These are phyloP conservation scores for Spathaspora gorwiae DNA, from an alignment of 805 yeast species.

Conservation along the genomic window DNA sequence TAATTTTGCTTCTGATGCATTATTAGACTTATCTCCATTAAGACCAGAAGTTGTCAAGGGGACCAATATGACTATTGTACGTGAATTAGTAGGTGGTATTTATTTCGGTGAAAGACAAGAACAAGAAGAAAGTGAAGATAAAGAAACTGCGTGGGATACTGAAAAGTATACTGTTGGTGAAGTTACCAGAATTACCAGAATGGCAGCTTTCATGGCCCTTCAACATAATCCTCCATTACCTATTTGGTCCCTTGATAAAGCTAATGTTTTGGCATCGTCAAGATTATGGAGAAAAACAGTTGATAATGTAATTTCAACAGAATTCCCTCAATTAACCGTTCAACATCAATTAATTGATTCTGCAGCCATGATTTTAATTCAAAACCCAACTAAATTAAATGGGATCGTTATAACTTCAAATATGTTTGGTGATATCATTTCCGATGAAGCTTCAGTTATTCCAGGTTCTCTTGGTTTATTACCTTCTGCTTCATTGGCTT, in stretches of 20 bases:
- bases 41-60: conserved; percentile 82
- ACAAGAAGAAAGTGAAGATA: conserved; percentile 64
- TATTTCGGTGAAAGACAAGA: conserved; percentile 95
- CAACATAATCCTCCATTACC: conserved; percentile 94
- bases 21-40: conserved; percentile 83
- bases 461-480: conserved; percentile 96
- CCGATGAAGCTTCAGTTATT: conserved; percentile 96
- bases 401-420: conserved; percentile 91
- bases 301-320: conserved; percentile 74
- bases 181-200: conserved; percentile 91
- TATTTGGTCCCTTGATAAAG: conserved; percentile 94
- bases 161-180: conserved; percentile 89
- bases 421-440: conserved; percentile 97
- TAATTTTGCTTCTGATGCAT: conserved; percentile 80
- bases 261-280: conserved; percentile 93
- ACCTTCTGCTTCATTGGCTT: conserved; percentile 94
- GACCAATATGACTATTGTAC: conserved; percentile 86
- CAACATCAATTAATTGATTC: conserved; percentile 97
- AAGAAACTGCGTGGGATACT: conserved; percentile 85
- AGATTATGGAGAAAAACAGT: conserved; percentile 96
- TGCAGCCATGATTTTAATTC: conserved; percentile 96
- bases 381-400: conserved; percentile 84
- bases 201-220: conserved; percentile 96
- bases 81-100: conserved; percentile 97
- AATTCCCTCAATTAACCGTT: conserved; percentile 82